Evolutionary conservation across 495 filamentous ascomycete species (phyloP).

Genomic region (Aspergillus leporis): DNA sequence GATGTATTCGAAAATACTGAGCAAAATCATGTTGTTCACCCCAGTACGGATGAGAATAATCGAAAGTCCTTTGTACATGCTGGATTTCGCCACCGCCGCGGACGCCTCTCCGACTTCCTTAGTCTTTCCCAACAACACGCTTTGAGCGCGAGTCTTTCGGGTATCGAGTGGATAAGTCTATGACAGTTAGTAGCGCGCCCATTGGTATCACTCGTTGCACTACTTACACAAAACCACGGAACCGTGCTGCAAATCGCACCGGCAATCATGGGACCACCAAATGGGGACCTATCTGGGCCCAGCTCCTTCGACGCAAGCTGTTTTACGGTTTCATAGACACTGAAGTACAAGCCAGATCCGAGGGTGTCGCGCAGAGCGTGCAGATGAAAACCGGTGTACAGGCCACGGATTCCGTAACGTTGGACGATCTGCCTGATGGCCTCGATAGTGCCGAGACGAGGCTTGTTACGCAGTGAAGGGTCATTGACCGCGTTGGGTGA

Average conservation of each 20-base stretch:
- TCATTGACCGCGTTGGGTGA: slow-evolving; percentile 57
- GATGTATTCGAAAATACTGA: slow-evolving; percentile 49
- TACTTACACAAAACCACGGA: slow-evolving; percentile 50
- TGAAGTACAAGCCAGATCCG: slow-evolving; percentile 88
- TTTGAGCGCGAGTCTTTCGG: slow-evolving; percentile 51
- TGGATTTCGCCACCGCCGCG: slow-evolving; percentile 44
- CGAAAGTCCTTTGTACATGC: slow-evolving; percentile 52
- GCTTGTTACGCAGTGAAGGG: slow-evolving; percentile 64
- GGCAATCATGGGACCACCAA: slow-evolving; percentile 46
- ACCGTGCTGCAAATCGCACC: slow-evolving; percentile 50
- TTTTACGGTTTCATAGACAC: slow-evolving; percentile 87
- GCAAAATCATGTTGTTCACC: slow-evolving; percentile 51
- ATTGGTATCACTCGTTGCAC: neutral
- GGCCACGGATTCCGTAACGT: slow-evolving; percentile 71
- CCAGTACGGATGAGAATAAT: slow-evolving; percentile 49
- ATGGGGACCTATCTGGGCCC: slow-evolving; percentile 38
- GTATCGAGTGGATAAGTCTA: slow-evolving; percentile 53
- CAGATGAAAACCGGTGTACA: slow-evolving; percentile 85
- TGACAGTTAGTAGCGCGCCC: slow-evolving; percentile 10
- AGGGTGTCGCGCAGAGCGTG: slow-evolving; percentile 85
- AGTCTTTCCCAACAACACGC: slow-evolving; percentile 44
- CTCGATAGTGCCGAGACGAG: slow-evolving; percentile 77
- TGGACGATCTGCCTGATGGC: slow-evolving; percentile 78
- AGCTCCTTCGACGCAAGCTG: slow-evolving; percentile 68
- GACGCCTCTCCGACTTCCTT: slow-evolving; percentile 48